Evolutionary conservation across 768 basidiomycete genomes (phyloP), one percentile per base, ranked within the genome.

Genomic region (Tricholoma terreum): DNA sequence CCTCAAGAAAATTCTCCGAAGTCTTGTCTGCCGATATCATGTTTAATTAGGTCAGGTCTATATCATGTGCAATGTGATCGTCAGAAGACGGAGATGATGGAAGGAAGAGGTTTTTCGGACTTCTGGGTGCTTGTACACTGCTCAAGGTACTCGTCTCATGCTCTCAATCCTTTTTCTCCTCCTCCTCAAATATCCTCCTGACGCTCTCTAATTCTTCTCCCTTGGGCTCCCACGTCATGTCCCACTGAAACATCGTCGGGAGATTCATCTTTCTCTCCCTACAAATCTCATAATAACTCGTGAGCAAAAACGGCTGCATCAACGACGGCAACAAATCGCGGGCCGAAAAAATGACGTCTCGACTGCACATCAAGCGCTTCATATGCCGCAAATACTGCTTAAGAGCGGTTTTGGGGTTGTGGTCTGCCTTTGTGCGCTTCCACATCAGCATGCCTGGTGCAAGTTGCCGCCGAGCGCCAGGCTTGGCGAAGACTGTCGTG

Each of bases 261-360:
- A 65, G 35, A 22, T 59, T 63, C 57, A 63, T 50, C n/a, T 54
- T 48, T 33, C 60, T 63, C 55, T 63, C 62, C 5, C 61, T 31
- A 45, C 61, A 62, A 38, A 63, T 64, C 55, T 64, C 65, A 27
- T 64, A 62, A 46, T 64, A 63, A 55, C 58, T 63, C 22, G 65
- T 65, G 49, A 63, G 57, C 21, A 63, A 50, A 53, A 64, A 66
- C 17, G 63, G 63, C 51, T 66, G 59, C 63, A 67, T 65, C 19
- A 65, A n/a, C 27, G 63, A 60, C 19, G 63, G 63, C 53, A 60
- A 43, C 35, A 66, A 24, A 35, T 64, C 65, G 36, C 52, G 55
- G 34, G 53, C 54, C 7, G 59, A 60, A 43, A 61, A 64, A 4
- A 66, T 61, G 10, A 64, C 63, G 34, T 64, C 61, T 12, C 53